Percentiles rank a stretch among this genome's conserved stretches.
Conservation (phyloP, 2,329 filamentous ascomycete genomes). For the Venturiaceae sp. region DNA sequence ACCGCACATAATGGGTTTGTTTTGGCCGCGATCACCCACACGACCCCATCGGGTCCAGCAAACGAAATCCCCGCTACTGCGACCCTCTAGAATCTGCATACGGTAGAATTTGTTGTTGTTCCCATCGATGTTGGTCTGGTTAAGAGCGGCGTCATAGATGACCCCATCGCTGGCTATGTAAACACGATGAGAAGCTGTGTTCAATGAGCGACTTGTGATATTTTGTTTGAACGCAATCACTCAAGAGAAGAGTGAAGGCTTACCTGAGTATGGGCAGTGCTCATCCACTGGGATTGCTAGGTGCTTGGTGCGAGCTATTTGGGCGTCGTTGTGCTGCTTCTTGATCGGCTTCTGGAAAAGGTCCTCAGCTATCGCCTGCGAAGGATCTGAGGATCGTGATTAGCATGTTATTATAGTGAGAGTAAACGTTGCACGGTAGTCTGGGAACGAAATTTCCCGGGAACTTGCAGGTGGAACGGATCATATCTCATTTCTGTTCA, state of each 20-base stretch:
- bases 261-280: neutral
- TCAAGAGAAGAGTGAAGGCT: neutral
- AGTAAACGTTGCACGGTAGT: too few relatives aligned
- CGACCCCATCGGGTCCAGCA: constrained; percentile 75
- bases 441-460: too few relatives aligned
- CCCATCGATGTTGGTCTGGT: constrained; percentile 59
- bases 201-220: neutral
- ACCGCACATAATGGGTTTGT: constrained; percentile 28
- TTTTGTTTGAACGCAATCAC: neutral
- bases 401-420: neutral
- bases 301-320: neutral
- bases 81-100: constrained; percentile 44
- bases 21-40: constrained; percentile 48
- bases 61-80: constrained; percentile 18
- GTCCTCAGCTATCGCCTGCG: neutral
- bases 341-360: constrained; percentile 2
- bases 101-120: constrained; percentile 84
- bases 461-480: too few relatives aligned
- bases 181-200: constrained; percentile 33
- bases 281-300: constrained; percentile 5
- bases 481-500: neutral
- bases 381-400: neutral
- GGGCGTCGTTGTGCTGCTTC: constrained; percentile 2
- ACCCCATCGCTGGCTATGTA: constrained; percentile 56
- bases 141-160: constrained; percentile 72